These are phyloP conservation scores for Agroathelia rolfsii DNA, from an alignment of 1,284 basidiomycete genomes.

Conservation along the genomic window DNA sequence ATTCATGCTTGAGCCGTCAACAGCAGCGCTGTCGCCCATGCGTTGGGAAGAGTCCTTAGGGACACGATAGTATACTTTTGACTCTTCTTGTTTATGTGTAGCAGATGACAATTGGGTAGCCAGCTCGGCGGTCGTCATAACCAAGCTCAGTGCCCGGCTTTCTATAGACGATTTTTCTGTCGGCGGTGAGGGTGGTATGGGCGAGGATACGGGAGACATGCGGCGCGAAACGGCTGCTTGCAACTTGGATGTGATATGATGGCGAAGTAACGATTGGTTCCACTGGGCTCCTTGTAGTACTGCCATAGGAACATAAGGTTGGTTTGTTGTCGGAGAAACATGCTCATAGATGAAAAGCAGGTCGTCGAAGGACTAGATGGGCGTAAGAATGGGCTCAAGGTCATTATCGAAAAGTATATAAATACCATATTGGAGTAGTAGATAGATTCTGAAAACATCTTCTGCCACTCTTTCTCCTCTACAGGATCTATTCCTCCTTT, in stretches of 20 bases:
- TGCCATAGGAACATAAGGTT: slow-evolving; percentile 58
- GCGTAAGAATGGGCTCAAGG: slow-evolving; percentile 11
- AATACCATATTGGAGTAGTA: slow-evolving; percentile 85
- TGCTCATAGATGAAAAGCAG: slow-evolving; percentile 65
- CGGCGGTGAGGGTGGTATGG: slow-evolving; percentile 31
- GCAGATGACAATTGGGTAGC: slow-evolving; percentile 24
- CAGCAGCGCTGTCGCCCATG: slow-evolving; percentile 69
- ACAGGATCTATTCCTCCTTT: slow-evolving; percentile 34
- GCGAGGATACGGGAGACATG: too few relatives aligned
- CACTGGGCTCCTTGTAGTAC: slow-evolving; percentile 73
- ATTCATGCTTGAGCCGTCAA: too few relatives aligned
- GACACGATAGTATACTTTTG: slow-evolving; percentile 56
- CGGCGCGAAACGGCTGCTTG: slow-evolving; percentile 13
- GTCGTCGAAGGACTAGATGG: slow-evolving; percentile 60
- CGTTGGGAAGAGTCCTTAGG: slow-evolving; percentile 69
- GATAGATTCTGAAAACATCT: slow-evolving; percentile 71
- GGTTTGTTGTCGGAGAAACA: slow-evolving; percentile 57
- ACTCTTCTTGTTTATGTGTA: too few relatives aligned
- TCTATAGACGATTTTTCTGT: too few relatives aligned
- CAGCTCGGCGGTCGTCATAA: slow-evolving; percentile 40
- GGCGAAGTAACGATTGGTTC: slow-evolving; percentile 55
- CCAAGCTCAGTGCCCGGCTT: too few relatives aligned
- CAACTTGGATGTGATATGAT: slow-evolving; percentile 40
- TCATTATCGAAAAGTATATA: slow-evolving; percentile 10
- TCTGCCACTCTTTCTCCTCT: slow-evolving; percentile 60